phyloP scores from a whole-genome alignment of 1,284 basidiomycete species.

The Sporisorium exsertum region DNA sequence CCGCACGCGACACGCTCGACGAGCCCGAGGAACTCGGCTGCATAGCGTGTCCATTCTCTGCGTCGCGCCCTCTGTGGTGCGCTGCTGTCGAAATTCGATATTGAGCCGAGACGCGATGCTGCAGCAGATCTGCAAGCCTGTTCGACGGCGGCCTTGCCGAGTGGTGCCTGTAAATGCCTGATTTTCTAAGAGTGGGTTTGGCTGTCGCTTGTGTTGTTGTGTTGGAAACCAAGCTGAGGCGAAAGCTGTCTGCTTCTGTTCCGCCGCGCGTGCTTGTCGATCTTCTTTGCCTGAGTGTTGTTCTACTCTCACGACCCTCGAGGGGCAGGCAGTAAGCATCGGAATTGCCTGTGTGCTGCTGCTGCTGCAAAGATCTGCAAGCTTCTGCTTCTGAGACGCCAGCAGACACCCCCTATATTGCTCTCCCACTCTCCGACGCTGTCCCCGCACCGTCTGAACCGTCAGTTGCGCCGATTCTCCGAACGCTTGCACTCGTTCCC shows the following conservation, averaged over 20 bases:
- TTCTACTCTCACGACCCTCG: slow-evolving; percentile 4
- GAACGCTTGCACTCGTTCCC: slow-evolving; percentile 4
- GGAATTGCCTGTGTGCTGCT: not conserved
- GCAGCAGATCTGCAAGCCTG: slow-evolving; percentile 1
- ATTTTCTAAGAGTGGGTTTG: not conserved
- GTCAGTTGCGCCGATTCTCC: slow-evolving; percentile 10
- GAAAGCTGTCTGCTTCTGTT: too few species aligned
- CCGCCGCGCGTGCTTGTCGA: slow-evolving; percentile 5
- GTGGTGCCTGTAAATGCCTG: not conserved
- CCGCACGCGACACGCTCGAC: not conserved
- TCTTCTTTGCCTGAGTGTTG: slow-evolving; percentile 24
- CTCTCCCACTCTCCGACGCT: not conserved
- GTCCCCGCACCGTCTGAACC: not conserved
- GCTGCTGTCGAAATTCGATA: slow-evolving; percentile 5
- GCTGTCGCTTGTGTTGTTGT: not conserved
- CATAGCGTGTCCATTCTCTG: not conserved
- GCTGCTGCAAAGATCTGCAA: not conserved
- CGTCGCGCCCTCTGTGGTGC: not conserved
- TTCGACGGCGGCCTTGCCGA: not conserved
- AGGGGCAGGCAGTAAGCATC: not conserved
- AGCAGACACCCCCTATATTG: slow-evolving; percentile 10
- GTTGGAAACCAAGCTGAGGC: too few species aligned
- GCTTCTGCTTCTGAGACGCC: slow-evolving; percentile 1
- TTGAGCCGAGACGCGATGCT: not conserved
- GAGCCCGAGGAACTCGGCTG: not conserved